A percentile compares a stretch with the other conserved stretches of the same genome.
Conservation (phyloP, 2,329 filamentous ascomycete species). For the Triangularia verruculosa region DNA sequence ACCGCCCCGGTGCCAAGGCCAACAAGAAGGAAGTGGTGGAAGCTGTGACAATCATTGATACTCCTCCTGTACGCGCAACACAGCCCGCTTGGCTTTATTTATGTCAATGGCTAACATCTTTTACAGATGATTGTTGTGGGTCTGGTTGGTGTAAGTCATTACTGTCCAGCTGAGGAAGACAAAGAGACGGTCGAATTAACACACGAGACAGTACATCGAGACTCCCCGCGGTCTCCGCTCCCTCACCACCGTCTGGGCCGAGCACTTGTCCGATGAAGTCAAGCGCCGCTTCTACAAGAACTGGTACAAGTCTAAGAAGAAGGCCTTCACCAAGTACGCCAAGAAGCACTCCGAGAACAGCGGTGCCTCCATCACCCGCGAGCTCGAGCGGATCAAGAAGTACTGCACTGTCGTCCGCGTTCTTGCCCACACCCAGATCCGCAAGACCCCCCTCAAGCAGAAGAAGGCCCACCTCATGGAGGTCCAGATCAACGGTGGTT, state of each 20-base stretch:
- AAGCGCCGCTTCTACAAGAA: slow-evolving; percentile 99
- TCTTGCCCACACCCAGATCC: slow-evolving; percentile 98
- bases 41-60: slow-evolving; percentile 84
- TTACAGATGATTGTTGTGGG: slow-evolving; percentile 97
- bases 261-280: slow-evolving; percentile 97
- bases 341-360: slow-evolving; percentile 98
- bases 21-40: slow-evolving; percentile 99
- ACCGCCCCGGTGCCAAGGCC: slow-evolving; percentile 98
- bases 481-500: slow-evolving; percentile 99
- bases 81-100: slow-evolving; percentile 69
- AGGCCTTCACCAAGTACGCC: slow-evolving; percentile 99
- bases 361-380: slow-evolving; percentile 87
- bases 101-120: slow-evolving; percentile 70
- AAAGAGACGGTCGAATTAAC: slow-evolving; percentile 19
- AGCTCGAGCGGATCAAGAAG: slow-evolving; percentile 99
- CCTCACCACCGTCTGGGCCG: slow-evolving; percentile 98
- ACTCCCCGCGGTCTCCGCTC: slow-evolving; percentile 98
- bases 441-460: slow-evolving; percentile 99
- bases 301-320: slow-evolving; percentile 99
- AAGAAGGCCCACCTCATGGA: slow-evolving; percentile 99
- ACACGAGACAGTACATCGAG: slow-evolving; percentile 73
- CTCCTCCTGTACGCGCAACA: slow-evolving; percentile 90
- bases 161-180: slow-evolving; percentile 27
- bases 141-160: slow-evolving; percentile 69
- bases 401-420: slow-evolving; percentile 99